Evolutionary conservation across 345 rosid species (phyloP).

Genomic region (Aquilaria yunnanensis): DNA sequence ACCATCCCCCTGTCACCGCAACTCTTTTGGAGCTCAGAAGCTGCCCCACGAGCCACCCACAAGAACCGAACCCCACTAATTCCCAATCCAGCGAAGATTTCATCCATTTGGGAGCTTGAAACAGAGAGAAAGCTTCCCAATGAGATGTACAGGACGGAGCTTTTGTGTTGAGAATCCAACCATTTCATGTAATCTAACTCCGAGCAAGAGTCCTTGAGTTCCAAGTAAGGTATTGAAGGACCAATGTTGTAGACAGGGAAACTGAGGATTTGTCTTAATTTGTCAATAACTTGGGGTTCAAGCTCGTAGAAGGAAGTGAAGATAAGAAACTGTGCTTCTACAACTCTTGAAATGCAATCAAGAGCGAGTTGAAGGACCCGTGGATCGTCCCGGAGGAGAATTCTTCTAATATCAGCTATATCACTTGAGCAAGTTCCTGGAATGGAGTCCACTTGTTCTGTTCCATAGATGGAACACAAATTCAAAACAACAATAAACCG

Average conservation of each 20-base stretch:
- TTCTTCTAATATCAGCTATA: constrained; percentile 31
- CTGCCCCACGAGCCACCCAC: constrained; percentile 29
- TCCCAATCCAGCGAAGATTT: constrained; percentile 25
- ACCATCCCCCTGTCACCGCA: constrained; percentile 21
- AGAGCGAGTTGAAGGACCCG: constrained; percentile 22
- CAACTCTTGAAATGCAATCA: constrained; percentile 36
- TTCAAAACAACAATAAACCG: not conserved
- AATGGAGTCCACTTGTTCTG: constrained; percentile 32
- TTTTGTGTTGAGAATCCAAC: constrained; percentile 30
- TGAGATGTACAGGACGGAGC: constrained; percentile 33
- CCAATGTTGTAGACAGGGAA: constrained; percentile 30
- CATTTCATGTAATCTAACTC: constrained; percentile 10
- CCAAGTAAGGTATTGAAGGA: constrained; percentile 35
- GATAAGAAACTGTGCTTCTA: constrained; percentile 42
- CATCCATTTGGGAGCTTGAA: constrained; percentile 30
- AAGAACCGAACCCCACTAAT: constrained; percentile 26
- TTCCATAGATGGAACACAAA: constrained; percentile 4
- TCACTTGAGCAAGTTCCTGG: constrained; percentile 27
- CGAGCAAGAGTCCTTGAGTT: constrained; percentile 3
- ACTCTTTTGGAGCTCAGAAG: not conserved
- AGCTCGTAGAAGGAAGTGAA: constrained; percentile 45
- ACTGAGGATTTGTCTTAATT: constrained; percentile 8
- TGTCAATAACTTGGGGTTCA: constrained; percentile 33
- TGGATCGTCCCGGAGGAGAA: constrained; percentile 15
- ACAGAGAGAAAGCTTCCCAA: constrained; percentile 37